Evolutionary conservation across 73 alveolate genomes (phyloP), one percentile per base, ranked within the genome.

Genomic region (Paramecium tetraurelia): DNA sequence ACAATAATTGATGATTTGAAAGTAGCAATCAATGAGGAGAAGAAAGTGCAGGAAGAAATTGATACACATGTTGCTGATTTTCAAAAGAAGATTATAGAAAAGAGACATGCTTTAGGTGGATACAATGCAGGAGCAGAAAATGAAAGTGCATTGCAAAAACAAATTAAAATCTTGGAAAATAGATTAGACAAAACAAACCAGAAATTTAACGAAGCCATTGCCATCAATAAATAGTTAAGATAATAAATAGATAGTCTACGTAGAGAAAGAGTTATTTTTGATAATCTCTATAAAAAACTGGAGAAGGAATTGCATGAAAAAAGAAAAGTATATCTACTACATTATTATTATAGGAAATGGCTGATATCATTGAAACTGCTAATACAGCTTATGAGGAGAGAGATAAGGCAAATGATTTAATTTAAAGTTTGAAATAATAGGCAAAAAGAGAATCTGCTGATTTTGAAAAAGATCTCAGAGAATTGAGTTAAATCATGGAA

Each of bases 181-280:
- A 96, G 98, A 89, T 95, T 98, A 35, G 99, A 97, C 85, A 98
- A 97, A 93, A 96, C 99, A 33, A 95, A 96, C 53, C 96, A 98
- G 93, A 97, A 98, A 92, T 98, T 95, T 96, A 98, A 98, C 94
- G 98, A 98, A 75, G 99, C 99, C 2, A 98, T 98, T 58, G 99
- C 99, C 33, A 93, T 96, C 48, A 98, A 98, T 86, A 96, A 97
- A 90, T 92, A 94, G 22, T 92, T 98, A 27, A 95, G 99, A 89
- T 97, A 96, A 84, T 93, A 97, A 93, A 98, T 98, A 53, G 99
- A 98, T 93, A 96, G 98, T 46, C 92, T 98, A 58, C 89, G 99
- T 84, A 96, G 98, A 92, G 99, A 98, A 85, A 95, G 99, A 95
- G 97, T 96, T 29, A 98, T 98, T 72, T 98, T 95, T 94, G 99